phyloP scores from a whole-genome alignment of 2,329 filamentous ascomycete species.

The Leptographium lundbergii region DNA sequence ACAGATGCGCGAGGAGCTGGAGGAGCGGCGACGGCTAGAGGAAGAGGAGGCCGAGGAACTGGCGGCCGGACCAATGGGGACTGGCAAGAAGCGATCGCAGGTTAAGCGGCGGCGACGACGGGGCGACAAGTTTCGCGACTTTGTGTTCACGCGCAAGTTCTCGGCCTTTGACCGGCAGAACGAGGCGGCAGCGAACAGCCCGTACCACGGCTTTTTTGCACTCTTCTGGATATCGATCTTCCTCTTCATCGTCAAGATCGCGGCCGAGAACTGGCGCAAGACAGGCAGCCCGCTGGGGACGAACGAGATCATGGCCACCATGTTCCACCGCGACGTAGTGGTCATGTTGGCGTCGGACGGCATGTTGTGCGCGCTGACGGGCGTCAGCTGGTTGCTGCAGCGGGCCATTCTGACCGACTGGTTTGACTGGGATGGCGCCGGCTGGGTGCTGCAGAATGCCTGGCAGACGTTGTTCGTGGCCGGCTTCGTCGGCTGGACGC shows the following conservation, averaged over 20 bases:
- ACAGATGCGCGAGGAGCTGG: slow-evolving; percentile 15
- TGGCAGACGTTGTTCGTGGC: slow-evolving; percentile 58
- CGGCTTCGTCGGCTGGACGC: slow-evolving; percentile 50
- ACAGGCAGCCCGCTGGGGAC: slow-evolving; percentile 56
- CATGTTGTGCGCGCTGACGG: slow-evolving; percentile 53
- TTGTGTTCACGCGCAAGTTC: slow-evolving; percentile 62
- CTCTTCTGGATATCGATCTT: slow-evolving; percentile 64
- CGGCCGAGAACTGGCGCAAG: slow-evolving; percentile 53
- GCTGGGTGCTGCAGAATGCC: slow-evolving; percentile 63
- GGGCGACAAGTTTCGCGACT: slow-evolving; percentile 30
- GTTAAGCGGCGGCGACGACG: not conserved
- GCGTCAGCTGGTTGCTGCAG: slow-evolving; percentile 54
- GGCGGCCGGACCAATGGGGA: not conserved
- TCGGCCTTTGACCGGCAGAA: slow-evolving; percentile 67
- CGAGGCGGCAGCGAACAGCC: slow-evolving; percentile 47
- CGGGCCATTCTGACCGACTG: slow-evolving; percentile 43
- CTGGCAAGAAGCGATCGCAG: not conserved
- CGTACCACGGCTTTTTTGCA: slow-evolving; percentile 69
- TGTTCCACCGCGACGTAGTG: slow-evolving; percentile 43
- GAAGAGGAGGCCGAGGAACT: not conserved
- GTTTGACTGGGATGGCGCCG: slow-evolving; percentile 52
- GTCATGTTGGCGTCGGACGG: slow-evolving; percentile 52
- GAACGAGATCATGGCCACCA: slow-evolving; percentile 59
- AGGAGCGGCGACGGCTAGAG: not conserved
- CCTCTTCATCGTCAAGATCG: slow-evolving; percentile 54